A percentile compares a stretch with the other conserved stretches of the same genome.
Evolutionary conservation across 305 asterid species (phyloP).

Genomic region (Euphrasia arctica): DNA sequence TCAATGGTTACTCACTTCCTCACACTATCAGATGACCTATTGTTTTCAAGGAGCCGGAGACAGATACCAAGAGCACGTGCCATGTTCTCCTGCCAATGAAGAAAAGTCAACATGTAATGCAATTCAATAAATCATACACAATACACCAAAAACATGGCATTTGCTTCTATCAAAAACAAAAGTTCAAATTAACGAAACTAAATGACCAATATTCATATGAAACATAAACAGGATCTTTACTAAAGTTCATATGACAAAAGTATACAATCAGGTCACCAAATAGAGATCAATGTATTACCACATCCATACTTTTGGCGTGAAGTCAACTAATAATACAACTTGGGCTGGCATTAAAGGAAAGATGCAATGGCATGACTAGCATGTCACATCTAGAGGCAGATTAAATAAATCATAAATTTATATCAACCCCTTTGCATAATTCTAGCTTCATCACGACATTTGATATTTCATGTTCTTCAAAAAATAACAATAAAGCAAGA

Average conservation of each 20-base stretch:
- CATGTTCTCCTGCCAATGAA: slow-evolving; percentile 69
- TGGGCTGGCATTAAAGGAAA: background rate
- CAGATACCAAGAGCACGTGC: slow-evolving; percentile 93
- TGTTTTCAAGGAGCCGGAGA: slow-evolving; percentile 90
- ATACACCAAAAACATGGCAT: slow-evolving; percentile 19
- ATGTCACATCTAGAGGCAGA: slow-evolving; percentile 16
- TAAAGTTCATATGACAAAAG: slow-evolving; percentile 10
- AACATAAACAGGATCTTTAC: slow-evolving; percentile 13
- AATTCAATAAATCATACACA: slow-evolving; percentile 21
- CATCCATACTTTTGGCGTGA: slow-evolving; percentile 6
- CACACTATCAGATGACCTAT: slow-evolving; percentile 96
- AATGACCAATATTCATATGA: slow-evolving; percentile 11
- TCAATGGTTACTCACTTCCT: slow-evolving; percentile 65
- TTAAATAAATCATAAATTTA: slow-evolving; percentile 2
- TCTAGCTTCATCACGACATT: background rate
- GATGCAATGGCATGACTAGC: slow-evolving; percentile 18
- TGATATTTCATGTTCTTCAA: background rate
- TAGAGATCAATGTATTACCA: slow-evolving; percentile 8
- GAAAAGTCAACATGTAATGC: slow-evolving; percentile 27
- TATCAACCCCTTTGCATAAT: background rate
- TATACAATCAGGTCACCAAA: slow-evolving; percentile 1
- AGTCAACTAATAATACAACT: slow-evolving; percentile 15
- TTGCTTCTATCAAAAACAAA: slow-evolving; percentile 14
- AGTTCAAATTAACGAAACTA: slow-evolving; percentile 17
- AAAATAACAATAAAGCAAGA: slow-evolving; percentile 1